Evolutionary conservation across 768 basidiomycete genomes (phyloP).

Genomic region (Nidula microcarpa): DNA sequence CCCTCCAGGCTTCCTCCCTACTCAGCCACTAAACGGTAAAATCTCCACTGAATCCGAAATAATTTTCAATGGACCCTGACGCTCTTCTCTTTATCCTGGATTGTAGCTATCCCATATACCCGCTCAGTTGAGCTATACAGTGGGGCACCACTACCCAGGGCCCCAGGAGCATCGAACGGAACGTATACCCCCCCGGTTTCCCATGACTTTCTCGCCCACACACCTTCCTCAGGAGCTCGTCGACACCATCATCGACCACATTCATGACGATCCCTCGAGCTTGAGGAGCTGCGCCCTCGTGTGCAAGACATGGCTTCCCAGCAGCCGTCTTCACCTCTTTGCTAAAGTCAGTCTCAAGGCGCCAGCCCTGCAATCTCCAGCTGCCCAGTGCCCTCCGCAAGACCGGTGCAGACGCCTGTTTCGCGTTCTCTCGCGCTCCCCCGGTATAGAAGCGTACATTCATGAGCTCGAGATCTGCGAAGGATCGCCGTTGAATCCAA

Average conservation of each 20-base stretch:
- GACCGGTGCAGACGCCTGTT: constrained; percentile 32
- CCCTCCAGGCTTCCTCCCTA: constrained; percentile 3
- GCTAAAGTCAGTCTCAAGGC: constrained; percentile 32
- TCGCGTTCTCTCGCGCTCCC: constrained; percentile 24
- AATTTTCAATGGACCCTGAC: no score
- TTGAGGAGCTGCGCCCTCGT: constrained; percentile 32
- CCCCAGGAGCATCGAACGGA: background rate
- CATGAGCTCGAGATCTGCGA: constrained; percentile 36
- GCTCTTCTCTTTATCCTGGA: no score
- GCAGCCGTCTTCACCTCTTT: constrained; percentile 37
- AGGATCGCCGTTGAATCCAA: constrained; percentile 24
- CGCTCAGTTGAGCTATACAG: no score
- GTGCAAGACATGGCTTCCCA: constrained; percentile 33
- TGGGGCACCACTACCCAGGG: background rate
- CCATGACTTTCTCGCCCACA: background rate
- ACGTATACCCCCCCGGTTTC: background rate
- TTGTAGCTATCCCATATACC: no score
- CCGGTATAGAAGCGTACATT: constrained; percentile 27
- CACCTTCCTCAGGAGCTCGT: constrained; percentile 41
- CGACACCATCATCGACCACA: constrained; percentile 43
- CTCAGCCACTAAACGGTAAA: constrained; percentile 2
- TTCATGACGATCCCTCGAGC: constrained; percentile 27
- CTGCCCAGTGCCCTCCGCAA: constrained; percentile 17
- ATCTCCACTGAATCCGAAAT: no score
- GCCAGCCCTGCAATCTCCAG: constrained; percentile 16